Base-by-base conservation (phyloP, 169 alveolate species). In the Plasmodium relictum region DNA sequence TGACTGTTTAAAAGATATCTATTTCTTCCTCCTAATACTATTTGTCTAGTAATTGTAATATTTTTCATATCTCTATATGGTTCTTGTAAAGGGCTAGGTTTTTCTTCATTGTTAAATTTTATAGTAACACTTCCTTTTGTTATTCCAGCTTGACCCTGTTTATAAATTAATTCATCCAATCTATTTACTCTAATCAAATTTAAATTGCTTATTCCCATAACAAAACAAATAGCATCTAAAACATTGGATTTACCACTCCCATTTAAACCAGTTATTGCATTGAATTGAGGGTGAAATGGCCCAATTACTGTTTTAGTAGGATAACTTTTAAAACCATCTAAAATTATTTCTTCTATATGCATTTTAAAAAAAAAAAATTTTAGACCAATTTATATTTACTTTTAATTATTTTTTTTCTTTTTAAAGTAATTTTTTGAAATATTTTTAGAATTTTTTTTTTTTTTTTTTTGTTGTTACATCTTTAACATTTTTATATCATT, bases 231-330 rank as follows among this genome's bases (percentile, higher is more conserved):
- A 4, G 99, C 97, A 94, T 99, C 99, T 74, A 99, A 92, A 48
- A 99, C 98, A 92, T 99, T 98, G 3, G 99, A 98, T 94, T 99
- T 99, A 9, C 99, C 99, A 70, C 99, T 96, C 0, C 99, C 99
- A 91, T 99, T 98, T 52, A 97, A 95, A 7, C 99, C 99, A 24
- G 99, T 98, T 65, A 99, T 98, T 12, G 99, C 99, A 93, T 98
- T 99, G 96, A 98, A 99, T 83, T 97, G 98, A n/a, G 98, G 97
- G 86, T 98, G 99, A 42, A 98, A 96, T 14, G 97, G 99, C 26
- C 95, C 95, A 7, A 98, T 94, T 39, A 95, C 97, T 16, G 99
- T 98, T 72, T 97, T 92, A 10, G 92, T 85, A n/a, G 99, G 96
- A 89, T 97, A 98, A 63, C 99, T 97, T 93, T 98, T 98, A 92